Evolutionary conservation across 2,329 filamentous ascomycete species (phyloP).

Genomic region (Epichloe gansuensis): DNA sequence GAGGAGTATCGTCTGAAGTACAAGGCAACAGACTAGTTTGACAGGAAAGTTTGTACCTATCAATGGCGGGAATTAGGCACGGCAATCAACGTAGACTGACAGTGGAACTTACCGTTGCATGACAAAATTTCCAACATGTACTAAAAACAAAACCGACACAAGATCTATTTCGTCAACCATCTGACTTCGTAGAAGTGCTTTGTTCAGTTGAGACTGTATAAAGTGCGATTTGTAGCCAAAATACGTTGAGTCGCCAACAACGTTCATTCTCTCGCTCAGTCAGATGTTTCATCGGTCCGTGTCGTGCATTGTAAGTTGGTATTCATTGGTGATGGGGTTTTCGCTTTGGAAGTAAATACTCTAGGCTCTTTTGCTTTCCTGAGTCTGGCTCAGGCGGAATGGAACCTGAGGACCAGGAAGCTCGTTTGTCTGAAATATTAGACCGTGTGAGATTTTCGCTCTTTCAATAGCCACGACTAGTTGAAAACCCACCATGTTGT

Average conservation of each 20-base stretch:
- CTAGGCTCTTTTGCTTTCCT: neutral
- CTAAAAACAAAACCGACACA: neutral
- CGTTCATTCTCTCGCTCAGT: neutral
- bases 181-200: neutral
- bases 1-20: conserved; percentile 61
- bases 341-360: neutral
- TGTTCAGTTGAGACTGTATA: neutral
- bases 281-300: neutral
- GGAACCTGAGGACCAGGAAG: neutral
- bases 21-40: conserved; percentile 40
- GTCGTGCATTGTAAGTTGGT: neutral
- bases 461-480: neutral
- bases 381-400: neutral
- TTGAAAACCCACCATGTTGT: conserved; percentile 53
- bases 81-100: neutral
- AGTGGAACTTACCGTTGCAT: neutral
- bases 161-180: neutral
- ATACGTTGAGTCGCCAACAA: neutral
- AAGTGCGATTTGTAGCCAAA: neutral
- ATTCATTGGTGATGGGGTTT: neutral
- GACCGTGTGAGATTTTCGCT: neutral
- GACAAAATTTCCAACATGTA: neutral
- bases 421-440: neutral
- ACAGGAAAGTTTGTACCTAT: neutral
- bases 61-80: neutral